These are phyloP conservation scores for Allium fistulosum DNA, from an alignment of 106 monocot genomes.

Conservation along the genomic window DNA sequence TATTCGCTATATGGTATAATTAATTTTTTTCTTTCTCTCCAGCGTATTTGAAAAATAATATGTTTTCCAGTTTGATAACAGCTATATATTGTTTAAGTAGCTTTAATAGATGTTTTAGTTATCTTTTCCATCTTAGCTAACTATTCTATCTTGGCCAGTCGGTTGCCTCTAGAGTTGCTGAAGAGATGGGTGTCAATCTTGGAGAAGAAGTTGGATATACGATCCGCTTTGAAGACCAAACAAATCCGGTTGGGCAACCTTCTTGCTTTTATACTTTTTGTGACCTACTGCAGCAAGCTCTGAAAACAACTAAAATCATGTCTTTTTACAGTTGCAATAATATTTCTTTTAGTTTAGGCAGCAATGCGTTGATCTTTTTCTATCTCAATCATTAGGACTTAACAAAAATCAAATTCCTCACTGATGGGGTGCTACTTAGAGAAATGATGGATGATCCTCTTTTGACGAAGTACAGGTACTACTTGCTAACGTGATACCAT, in stretches of 20 bases:
- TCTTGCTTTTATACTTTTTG: slow-evolving; percentile 3
- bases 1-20: background rate
- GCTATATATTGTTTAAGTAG: no score
- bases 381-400: slow-evolving; percentile 32
- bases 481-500: background rate
- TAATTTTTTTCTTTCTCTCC: no score
- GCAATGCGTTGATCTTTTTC: background rate
- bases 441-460: slow-evolving; percentile 99
- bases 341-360: background rate
- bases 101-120: no score
- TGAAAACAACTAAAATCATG: background rate
- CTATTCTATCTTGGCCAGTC: slow-evolving; percentile 28
- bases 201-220: slow-evolving; percentile 98
- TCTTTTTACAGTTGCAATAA: background rate
- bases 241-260: slow-evolving; percentile 44
- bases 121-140: no score
- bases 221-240: slow-evolving; percentile 90
- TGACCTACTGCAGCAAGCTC: slow-evolving; percentile 1
- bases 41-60: no score
- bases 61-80: no score
- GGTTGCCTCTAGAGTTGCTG: slow-evolving; percentile 85
- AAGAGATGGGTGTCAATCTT: slow-evolving; percentile 92
- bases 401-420: slow-evolving; percentile 92
- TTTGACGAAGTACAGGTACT: slow-evolving; percentile 86
- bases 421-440: slow-evolving; percentile 95